These are phyloP conservation scores for Melanogaster broomeanus DNA, from an alignment of 768 basidiomycete species.

Conservation along the genomic window DNA sequence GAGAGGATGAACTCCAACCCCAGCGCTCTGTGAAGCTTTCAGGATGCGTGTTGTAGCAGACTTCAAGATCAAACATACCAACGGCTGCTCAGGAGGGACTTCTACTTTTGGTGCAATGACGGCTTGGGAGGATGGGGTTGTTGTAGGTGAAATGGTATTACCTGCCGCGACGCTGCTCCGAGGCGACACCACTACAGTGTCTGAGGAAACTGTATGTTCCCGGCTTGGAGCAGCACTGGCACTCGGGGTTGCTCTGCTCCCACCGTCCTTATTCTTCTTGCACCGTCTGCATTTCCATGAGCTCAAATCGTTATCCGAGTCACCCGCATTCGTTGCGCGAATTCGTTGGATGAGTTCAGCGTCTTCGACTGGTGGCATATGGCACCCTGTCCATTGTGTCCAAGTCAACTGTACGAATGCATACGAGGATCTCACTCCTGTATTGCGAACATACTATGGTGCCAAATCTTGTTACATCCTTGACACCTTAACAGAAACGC, in stretches of 20 bases:
- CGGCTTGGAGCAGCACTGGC: conserved; percentile 3
- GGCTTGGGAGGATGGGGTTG: not conserved
- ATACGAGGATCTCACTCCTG: not conserved
- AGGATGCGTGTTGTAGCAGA: not conserved
- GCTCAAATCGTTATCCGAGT: conserved; percentile 21
- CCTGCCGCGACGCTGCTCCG: not conserved
- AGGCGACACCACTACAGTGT: not conserved
- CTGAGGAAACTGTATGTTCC: conserved; percentile 9
- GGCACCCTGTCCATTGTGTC: conserved; percentile 26
- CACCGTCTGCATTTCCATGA: conserved; percentile 34
- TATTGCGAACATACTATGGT: conserved; percentile 25
- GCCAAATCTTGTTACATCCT: conserved; percentile 36
- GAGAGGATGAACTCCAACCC: not conserved
- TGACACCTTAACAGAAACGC: conserved; percentile 37
- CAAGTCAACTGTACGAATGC: not conserved
- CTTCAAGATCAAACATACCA: conserved; percentile 7
- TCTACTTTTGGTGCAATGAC: not conserved
- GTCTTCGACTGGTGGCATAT: conserved; percentile 31
- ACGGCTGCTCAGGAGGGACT: conserved; percentile 3
- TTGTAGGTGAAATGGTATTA: not conserved
- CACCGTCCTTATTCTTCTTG: conserved; percentile 17
- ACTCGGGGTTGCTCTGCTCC: not conserved
- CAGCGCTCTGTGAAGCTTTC: conserved; percentile 7
- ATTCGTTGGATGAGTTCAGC: conserved; percentile 25
- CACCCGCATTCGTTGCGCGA: conserved; percentile 24